phyloP scores from a whole-genome alignment of 2,329 filamentous ascomycete genomes.

The Leptographium wingfieldii region DNA sequence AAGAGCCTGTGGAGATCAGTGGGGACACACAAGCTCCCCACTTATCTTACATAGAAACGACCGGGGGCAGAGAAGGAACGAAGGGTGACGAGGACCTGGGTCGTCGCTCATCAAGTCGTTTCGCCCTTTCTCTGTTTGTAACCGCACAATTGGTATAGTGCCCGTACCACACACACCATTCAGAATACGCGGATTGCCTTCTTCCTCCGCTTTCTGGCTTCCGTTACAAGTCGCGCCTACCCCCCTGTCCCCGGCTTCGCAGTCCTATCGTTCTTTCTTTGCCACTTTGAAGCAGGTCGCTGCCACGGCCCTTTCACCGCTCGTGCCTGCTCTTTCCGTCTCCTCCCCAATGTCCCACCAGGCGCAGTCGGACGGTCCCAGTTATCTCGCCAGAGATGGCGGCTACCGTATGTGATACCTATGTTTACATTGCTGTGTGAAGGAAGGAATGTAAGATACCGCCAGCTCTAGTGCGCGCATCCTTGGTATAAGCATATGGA shows the following conservation, averaged over 20 bases:
- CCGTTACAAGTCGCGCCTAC: neutral
- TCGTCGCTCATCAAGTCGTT: neutral
- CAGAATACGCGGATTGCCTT: neutral
- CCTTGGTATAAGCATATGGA: neutral
- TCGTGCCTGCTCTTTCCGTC: neutral
- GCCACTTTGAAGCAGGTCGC: neutral
- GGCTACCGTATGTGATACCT: neutral
- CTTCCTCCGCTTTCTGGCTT: neutral
- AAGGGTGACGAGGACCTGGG: conserved; percentile 2
- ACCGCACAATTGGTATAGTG: neutral
- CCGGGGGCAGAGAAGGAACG: neutral
- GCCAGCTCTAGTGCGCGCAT: neutral
- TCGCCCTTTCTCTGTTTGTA: neutral
- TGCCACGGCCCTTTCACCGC: neutral
- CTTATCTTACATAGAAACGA: neutral
- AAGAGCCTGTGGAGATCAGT: conserved; percentile 4
- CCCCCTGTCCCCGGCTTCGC: neutral
- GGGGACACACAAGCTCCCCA: neutral
- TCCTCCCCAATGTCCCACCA: neutral
- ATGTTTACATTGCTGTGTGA: too few species aligned
- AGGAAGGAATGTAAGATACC: neutral
- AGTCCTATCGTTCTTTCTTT: neutral
- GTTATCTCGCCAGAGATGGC: neutral
- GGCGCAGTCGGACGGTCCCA: neutral
- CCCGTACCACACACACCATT: neutral